Evolutionary conservation across 1,284 basidiomycete genomes (phyloP), one percentile per base, ranked within the genome.

Genomic region (Cryptococcus sp.): DNA sequence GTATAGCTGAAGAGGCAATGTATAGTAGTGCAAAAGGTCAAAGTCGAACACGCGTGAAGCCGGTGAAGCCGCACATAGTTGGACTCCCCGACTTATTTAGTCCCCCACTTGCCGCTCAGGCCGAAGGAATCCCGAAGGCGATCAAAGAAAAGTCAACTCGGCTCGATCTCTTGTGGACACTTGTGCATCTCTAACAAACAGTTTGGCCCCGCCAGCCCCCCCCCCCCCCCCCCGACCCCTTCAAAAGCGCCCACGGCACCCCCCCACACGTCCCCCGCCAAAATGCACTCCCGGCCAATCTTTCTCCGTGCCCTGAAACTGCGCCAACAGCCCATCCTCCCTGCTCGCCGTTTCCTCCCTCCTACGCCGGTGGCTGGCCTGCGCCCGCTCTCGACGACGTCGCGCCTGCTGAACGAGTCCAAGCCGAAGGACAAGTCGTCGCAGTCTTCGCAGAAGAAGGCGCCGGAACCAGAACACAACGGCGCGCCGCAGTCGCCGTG

Each of bases 401-500:
- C 58, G 23, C 60, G 60, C 11, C 49, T 59, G 28, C 21, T 66
- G 20, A 56, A 66, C 49, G 62, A 60, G 39, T 35, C 56, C 8
- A 62, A 59, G 48, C 21, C 56, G 43, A 37, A 57, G 40, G 40
- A 54, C 6, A 49, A 54, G 28, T 48, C 53, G 18, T 35, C 20
- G 16, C 21, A 52, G 46, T 21, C 44, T 20, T n/a, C 43, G n/a
- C 45, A 50, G 33, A 42, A 57, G 37, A 56, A 60, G 49, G 21
- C 42, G 18, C 18, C 37, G 5, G 35, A 23, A 39, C 55, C 53
- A 13, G 63, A 65, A 42, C 56, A 64, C 38, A 67, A 69, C 44
- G 63, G 50, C 2, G 77, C 84, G 3, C 89, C 90, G 3, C 90
- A 88, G 72, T 94, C 91, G 6, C 96, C 96, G 1, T 98, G 97